Evolutionary conservation across 2,329 filamentous ascomycete genomes (phyloP), one percentile per base, ranked within the genome.

Genomic region (Ascochyta clinopodiicola): DNA sequence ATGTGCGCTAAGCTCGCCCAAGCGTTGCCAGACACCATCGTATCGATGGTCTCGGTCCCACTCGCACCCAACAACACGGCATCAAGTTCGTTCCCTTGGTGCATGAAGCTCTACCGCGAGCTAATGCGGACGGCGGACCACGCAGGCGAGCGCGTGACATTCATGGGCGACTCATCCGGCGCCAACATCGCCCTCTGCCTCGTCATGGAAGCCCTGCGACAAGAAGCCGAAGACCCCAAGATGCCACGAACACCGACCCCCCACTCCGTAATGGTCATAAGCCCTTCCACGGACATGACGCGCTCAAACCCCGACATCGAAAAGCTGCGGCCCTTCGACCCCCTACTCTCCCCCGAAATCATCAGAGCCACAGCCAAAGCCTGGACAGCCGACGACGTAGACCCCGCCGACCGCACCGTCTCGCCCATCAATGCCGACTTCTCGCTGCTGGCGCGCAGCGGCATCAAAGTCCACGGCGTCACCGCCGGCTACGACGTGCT

Each of bases 81-180:
- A 0, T 75, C 79, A 0, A 71, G 72, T 0, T 68, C 82, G 0
- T 78, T 86, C 27, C 82, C 83, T 0, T 69, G 73, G 22, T 76
- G 86, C 12, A 57, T 80, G 42, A 75, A 64, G 32, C 73, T 82
- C 10, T 83, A 85, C 56, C 68, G 70, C 0, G 64, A 64, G 0
- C 55, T 84, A 0, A 60, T 86, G 58, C 40, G 60, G 1, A 63
- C 77, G n/a, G 76, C 80, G 0, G 62, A 71, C 0, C 61, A 67
- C 0, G 70, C 69, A 0, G 70, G 70, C 2, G 79, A 84, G 49
- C 73, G 67, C 1, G 73, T 85, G 0, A 76, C 81, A 1, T 72
- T 86, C 1, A 79, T 78, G 0, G 84, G 84, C 1, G 84, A 86
- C 50, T 84, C 81, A 0, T 80, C 83, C 0, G 84, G 84, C 0